Base-by-base conservation (phyloP, 305 asterid species). In the Fraxinus baroniana region DNA sequence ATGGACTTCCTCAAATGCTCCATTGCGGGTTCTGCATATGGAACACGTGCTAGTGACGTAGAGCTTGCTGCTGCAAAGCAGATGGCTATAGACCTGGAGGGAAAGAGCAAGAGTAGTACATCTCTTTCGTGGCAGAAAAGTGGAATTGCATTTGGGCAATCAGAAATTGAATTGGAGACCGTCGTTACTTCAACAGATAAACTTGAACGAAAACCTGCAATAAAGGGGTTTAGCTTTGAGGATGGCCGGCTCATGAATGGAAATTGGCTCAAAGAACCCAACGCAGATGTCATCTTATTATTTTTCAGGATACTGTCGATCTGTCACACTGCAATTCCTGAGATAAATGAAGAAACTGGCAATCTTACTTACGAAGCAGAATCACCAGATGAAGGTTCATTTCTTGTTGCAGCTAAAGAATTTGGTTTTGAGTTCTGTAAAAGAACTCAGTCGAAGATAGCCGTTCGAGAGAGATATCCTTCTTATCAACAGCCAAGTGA, bases 1-100 rank as follows among this genome's bases (percentile, higher is more conserved):
- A 95, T 95, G 99, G 97, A 95, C 79, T 95, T 95, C 74, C 89
- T 92, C 57, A 95, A 95, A 81, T 94, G 98, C 88, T 94, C 99
- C 72, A 93, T 95, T 78, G 97, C 92, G 71, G 99, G 99, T 75
- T 81, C 81, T 49, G 85, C 96, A 28, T 95, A 94, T 78, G 99
- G 99, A 32, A 87, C 85, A 84, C 90, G 90, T 46, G 87, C 93
- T 49, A 95, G 94, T 74, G 98, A 93, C 22, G 94, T 95, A 2
- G 99, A 95, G 86, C 91, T 94, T 79, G 99, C 99, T 76, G 98
- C 97, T 74, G 98, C 94, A 3, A 92, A 90, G 81, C 92, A 92
- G 87, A 89, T 94, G 84, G 96, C 94, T 60, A 86, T 86, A 86
- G 95, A 92, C 76, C 82, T 83, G 74, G 94, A 90, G 62, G 90